phyloP scores from a whole-genome alignment of 1,139 yeast genomes.

The Debaryomyces coudertii region DNA sequence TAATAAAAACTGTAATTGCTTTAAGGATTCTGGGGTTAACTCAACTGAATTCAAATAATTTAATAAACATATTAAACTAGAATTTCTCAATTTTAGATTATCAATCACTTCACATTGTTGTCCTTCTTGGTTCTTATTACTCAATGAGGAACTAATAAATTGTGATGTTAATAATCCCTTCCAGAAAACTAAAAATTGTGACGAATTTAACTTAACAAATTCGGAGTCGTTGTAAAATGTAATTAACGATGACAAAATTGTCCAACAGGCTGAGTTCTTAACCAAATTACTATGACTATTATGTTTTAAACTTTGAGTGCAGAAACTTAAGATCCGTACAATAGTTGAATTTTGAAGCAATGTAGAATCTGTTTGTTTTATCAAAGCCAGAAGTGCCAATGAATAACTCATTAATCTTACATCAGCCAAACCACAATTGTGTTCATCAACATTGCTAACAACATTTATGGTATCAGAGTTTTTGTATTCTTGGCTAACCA shows the following conservation, averaged over 20 bases:
- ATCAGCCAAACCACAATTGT: slow-evolving; percentile 25
- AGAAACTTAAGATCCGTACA: slow-evolving; percentile 48
- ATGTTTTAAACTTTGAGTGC: slow-evolving; percentile 52
- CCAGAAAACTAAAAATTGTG: slow-evolving; percentile 81
- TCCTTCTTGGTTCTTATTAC: slow-evolving; percentile 22
- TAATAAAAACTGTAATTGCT: slow-evolving; percentile 46
- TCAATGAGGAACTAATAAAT: slow-evolving; percentile 36
- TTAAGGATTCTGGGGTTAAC: slow-evolving; percentile 45
- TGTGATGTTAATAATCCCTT: slow-evolving; percentile 71
- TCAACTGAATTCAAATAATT: slow-evolving; percentile 45
- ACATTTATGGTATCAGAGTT: slow-evolving; percentile 11
- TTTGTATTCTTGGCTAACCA: slow-evolving; percentile 39
- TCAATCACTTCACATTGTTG: slow-evolving; percentile 36
- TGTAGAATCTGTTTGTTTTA: slow-evolving; percentile 42
- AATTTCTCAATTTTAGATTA: slow-evolving; percentile 44
- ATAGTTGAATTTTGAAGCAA: slow-evolving; percentile 46
- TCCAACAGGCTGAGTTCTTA: slow-evolving; percentile 59
- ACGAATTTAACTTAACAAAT: slow-evolving; percentile 68
- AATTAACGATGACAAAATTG: slow-evolving; percentile 73
- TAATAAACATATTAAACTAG: slow-evolving; percentile 45
- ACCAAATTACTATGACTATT: slow-evolving; percentile 26
- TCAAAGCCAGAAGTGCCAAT: slow-evolving; percentile 40
- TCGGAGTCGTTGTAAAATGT: slow-evolving; percentile 62
- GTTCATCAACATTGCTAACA: slow-evolving; percentile 21
- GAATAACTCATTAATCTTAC: slow-evolving; percentile 38